Percentiles rank a stretch among this genome's conserved stretches.
Evolutionary conservation across 2,329 filamentous ascomycete species (phyloP).

Genomic region (Periconia digitata): DNA sequence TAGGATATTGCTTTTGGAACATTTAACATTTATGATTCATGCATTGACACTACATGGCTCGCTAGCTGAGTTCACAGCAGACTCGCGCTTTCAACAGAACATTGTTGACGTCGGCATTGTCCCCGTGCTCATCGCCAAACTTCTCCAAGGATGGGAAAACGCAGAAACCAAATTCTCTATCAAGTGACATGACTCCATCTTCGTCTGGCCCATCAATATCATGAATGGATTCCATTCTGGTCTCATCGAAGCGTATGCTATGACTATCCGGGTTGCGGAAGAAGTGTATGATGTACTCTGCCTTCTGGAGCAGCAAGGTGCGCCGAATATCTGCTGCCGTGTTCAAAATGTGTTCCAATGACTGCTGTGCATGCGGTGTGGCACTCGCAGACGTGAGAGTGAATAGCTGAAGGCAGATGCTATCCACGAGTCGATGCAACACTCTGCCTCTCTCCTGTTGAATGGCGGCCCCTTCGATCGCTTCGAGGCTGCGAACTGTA

Average conservation of each 20-base stretch:
- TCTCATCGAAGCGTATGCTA: constrained; percentile 19
- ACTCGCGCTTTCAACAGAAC: constrained; percentile 35
- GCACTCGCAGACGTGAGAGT: constrained; percentile 25
- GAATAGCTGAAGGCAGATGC: constrained; percentile 26
- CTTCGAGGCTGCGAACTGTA: constrained; percentile 30
- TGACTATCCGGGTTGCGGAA: constrained; percentile 14
- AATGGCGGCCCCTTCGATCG: constrained; percentile 9
- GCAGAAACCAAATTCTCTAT: constrained; percentile 30
- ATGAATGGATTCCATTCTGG: constrained; percentile 36
- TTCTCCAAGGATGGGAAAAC: constrained; percentile 38
- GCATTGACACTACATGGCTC: too few relatives aligned
- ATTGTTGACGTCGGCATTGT: constrained; percentile 27
- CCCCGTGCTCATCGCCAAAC: constrained; percentile 28
- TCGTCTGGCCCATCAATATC: constrained; percentile 30
- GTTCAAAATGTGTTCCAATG: constrained; percentile 25
- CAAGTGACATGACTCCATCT: constrained; percentile 13
- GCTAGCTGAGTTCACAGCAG: constrained; percentile 23
- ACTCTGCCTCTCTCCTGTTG: constrained; percentile 13
- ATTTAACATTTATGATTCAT: constrained; percentile 11
- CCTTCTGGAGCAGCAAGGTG: constrained; percentile 32
- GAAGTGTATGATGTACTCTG: constrained; percentile 29
- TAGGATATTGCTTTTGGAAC: constrained; percentile 27
- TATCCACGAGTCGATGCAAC: constrained; percentile 18
- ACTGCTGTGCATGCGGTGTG: constrained; percentile 15
- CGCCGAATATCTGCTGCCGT: constrained; percentile 28